These are phyloP conservation scores for Scenedesmus sp. DNA, from an alignment of 163 green algal species.

Conservation along the genomic window DNA sequence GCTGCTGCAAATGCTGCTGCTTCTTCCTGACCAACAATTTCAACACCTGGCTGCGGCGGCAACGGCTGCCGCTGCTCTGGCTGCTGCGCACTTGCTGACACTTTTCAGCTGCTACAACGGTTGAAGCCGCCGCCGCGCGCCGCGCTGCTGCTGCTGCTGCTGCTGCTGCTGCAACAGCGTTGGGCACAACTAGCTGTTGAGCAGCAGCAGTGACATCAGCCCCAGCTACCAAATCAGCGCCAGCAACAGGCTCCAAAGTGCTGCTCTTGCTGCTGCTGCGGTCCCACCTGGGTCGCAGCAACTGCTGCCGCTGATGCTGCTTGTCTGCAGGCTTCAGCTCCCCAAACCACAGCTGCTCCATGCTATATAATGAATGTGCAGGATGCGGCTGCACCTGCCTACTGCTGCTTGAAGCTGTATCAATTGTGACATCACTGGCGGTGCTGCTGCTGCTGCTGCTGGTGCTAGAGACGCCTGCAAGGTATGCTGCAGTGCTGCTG, in stretches of 20 bases:
- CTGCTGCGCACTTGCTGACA: not conserved
- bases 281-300: not conserved
- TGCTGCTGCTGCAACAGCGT: slow-evolving; percentile 8
- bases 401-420: not conserved
- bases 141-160: not conserved
- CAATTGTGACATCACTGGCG: not conserved
- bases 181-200: not conserved
- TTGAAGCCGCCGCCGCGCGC: too few relatives aligned
- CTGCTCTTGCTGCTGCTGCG: slow-evolving; percentile 20
- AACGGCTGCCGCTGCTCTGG: not conserved
- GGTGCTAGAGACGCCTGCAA: not conserved
- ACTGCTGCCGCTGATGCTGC: slow-evolving; percentile 12
- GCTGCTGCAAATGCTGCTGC: not conserved
- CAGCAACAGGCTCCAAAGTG: not conserved
- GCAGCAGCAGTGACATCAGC: slow-evolving; percentile 7
- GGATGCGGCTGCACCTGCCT: not conserved
- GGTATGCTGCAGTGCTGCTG: not conserved
- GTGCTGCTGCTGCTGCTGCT: not conserved
- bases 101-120: not conserved
- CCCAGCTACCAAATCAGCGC: not conserved
- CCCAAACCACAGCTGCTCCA: not conserved
- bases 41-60: not conserved
- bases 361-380: too few relatives aligned
- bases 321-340: not conserved
- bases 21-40: not conserved